Base-by-base conservation (phyloP, 345 rosid species). In the Gynandropsis gynandra region DNA sequence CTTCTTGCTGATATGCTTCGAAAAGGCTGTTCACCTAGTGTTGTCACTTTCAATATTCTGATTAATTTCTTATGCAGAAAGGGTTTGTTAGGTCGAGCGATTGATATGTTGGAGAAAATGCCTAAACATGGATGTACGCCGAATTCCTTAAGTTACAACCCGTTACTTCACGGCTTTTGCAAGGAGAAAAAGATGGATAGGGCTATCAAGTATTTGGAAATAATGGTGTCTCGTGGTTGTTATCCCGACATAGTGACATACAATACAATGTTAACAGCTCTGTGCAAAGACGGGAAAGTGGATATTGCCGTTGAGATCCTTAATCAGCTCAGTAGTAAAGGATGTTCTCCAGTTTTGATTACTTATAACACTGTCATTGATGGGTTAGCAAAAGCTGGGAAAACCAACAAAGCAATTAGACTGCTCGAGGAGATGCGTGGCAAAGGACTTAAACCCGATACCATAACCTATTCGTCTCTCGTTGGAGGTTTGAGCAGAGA, bases 171-270 rank as follows among this genome's bases (percentile, higher is more conserved):
- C 58, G 86, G 88, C 40, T 83, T 86, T 51, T 86, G 94, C 74
- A 83, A 80, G 71, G 94, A 86, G 72, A 83, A 81, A 63, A 86
- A 76, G 65, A 90, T 86, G 89, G 90, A 83, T 10, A 75, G 83
- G 37, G 98, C 85, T 3, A 73, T 86, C 4, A 80, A 83, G 58
- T 89, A 80, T 72, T 63, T 89, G 67, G 94, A 80, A 62, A 56
- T 80, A 58, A 90, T 90, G 96, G 81, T 77, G 38, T 77, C 94
- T 45, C 77, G 85, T 55, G 94, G 90, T 6, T 90, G 92, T 67
- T 81, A 83, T 61, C 98, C 98, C 5, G 89, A 90, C 64, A 87
- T 86, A 47, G 96, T 90, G 50, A 83, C 96, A 10, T 90, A 90
- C 56, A 90, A 86, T 71, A 86, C 90, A 37, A 61, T 90, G 74